These are phyloP conservation scores for Isabelozyma gotoi DNA, from an alignment of 805 yeast genomes.

Conservation along the genomic window DNA sequence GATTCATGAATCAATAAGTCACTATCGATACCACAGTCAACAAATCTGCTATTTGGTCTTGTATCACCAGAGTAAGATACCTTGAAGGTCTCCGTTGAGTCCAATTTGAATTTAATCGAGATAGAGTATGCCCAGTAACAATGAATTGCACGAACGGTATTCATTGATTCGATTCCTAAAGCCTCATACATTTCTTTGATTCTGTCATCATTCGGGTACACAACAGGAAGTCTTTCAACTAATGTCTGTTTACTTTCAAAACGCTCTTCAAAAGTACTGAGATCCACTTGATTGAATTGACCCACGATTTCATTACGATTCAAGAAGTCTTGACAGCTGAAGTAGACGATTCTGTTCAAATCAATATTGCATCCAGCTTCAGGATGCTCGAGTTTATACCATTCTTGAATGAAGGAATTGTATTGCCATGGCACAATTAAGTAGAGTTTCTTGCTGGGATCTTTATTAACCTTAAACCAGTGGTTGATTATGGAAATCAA, in stretches of 20 bases:
- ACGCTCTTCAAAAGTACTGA: conserved; percentile 33
- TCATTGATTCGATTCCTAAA: conserved; percentile 43
- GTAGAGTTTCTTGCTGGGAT: conserved; percentile 40
- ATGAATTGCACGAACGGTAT: conserved; percentile 78
- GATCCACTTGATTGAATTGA: conserved; percentile 25
- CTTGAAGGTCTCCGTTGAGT: conserved; percentile 46
- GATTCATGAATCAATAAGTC: conserved; percentile 91
- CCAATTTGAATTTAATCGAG: conserved; percentile 55
- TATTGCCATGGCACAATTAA: conserved; percentile 78
- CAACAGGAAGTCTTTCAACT: conserved; percentile 20
- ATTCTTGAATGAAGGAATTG: conserved; percentile 63
- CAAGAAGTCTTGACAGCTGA: conserved; percentile 62
- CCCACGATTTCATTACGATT: conserved; percentile 22
- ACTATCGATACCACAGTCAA: conserved; percentile 61
- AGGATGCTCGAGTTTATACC: conserved; percentile 51
- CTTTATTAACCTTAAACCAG: conserved; percentile 54
- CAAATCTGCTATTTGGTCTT: conserved; percentile 71
- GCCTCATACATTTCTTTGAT: conserved; percentile 39
- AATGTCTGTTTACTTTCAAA: conserved; percentile 20
- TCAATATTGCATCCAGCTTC: conserved; percentile 24
- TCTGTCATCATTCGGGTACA: conserved; percentile 21
- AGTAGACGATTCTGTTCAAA: conserved; percentile 44
- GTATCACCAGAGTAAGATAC: conserved; percentile 95
- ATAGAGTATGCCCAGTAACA: conserved; percentile 75
- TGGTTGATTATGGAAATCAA: conserved; percentile 63